Percentiles rank a stretch among this genome's conserved stretches.
Conservation (phyloP, 768 basidiomycete genomes). For the Hericium rajendrae region DNA sequence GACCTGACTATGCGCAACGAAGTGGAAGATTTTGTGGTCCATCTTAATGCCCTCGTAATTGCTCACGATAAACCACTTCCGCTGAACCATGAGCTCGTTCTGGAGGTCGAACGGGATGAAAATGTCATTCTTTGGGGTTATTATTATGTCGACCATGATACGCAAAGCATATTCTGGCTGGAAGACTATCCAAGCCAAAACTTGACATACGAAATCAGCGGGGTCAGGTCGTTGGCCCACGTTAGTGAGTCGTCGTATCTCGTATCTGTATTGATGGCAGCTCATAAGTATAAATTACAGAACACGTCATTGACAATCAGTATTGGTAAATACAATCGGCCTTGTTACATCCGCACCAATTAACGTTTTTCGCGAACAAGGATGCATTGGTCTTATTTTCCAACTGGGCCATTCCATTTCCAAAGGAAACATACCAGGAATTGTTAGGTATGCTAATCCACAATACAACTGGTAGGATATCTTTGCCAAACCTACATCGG, state of each 20-base stretch:
- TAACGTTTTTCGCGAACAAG: neutral
- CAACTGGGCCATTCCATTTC: neutral
- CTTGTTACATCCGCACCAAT: neutral
- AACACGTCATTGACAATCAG: neutral
- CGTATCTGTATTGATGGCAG: neutral
- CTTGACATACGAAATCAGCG: slow-evolving; percentile 20
- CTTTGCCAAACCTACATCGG: too few species aligned
- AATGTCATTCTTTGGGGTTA: slow-evolving; percentile 26
- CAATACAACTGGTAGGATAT: too few species aligned
- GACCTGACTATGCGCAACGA: slow-evolving; percentile 24
- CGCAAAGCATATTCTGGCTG: slow-evolving; percentile 43
- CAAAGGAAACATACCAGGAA: neutral
- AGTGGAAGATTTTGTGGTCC: slow-evolving; percentile 25
- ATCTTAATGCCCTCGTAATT: slow-evolving; percentile 13
- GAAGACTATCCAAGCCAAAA: slow-evolving; percentile 29
- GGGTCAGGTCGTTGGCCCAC: slow-evolving; percentile 4
- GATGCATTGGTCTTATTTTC: neutral
- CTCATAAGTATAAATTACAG: neutral
- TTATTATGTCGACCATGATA: slow-evolving; percentile 41
- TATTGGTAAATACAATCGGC: neutral
- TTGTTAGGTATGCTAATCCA: too few species aligned
- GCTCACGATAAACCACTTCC: slow-evolving; percentile 14
- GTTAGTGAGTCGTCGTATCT: neutral
- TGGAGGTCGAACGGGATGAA: slow-evolving; percentile 28
- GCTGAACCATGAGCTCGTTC: slow-evolving; percentile 18